phyloP scores from a whole-genome alignment of 306 rosid species.

The Prunus dulcis region DNA sequence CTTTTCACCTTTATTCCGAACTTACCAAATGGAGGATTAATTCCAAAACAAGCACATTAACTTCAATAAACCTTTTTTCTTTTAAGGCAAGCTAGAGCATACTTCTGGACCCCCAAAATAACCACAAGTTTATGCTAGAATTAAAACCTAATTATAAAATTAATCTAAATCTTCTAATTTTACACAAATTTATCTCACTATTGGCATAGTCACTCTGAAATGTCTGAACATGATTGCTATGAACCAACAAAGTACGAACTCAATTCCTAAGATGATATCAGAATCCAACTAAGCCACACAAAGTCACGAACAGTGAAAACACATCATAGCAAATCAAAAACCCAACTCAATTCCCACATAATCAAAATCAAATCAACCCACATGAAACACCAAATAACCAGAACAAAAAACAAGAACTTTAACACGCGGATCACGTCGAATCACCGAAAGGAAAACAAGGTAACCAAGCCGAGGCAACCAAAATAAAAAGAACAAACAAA shows the following conservation, averaged over 20 bases:
- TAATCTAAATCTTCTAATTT: constrained; percentile 14
- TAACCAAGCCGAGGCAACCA: constrained; percentile 16
- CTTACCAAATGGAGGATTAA: background rate
- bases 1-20: background rate
- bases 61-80: background rate
- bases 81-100: background rate
- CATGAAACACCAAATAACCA: constrained; percentile 1
- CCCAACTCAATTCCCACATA: constrained; percentile 27
- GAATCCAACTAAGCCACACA: constrained; percentile 32
- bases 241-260: constrained; percentile 16
- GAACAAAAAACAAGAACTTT: constrained; percentile 22
- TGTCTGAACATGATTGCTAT: constrained; percentile 1
- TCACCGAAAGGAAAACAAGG: constrained; percentile 28
- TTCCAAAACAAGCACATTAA: background rate
- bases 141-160: constrained; percentile 7
- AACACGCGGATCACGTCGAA: constrained; percentile 42
- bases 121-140: background rate
- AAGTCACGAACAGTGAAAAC: constrained; percentile 39
- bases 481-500: background rate
- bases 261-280: constrained; percentile 29
- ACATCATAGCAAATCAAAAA: constrained; percentile 39
- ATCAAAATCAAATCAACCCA: constrained; percentile 29
- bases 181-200: constrained; percentile 13
- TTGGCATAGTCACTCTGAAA: background rate
- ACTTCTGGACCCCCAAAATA: constrained; percentile 14